Percentiles rank a stretch among this genome's conserved stretches.
These are phyloP conservation scores for Prototheca cutis DNA, from an alignment of 163 green algal genomes.

Conservation along the genomic window DNA sequence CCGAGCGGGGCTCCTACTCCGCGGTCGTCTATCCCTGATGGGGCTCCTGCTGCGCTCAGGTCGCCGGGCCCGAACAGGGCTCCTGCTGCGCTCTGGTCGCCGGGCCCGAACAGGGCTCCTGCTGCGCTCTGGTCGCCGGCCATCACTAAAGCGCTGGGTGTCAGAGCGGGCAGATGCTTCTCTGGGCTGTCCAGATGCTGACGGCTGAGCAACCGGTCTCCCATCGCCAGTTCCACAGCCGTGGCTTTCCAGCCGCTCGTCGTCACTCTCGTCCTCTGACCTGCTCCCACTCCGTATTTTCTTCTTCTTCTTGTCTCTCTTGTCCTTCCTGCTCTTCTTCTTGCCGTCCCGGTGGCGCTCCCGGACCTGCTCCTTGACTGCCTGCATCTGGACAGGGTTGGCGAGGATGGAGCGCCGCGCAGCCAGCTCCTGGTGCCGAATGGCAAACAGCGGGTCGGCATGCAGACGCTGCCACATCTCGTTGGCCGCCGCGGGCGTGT, in stretches of 20 bases:
- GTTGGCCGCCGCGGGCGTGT: conserved; percentile 63
- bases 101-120: conserved; percentile 1
- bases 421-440: conserved; percentile 67
- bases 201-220: background rate
- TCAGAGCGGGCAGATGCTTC: too few relatives aligned
- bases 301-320: conserved; percentile 54
- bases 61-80: background rate
- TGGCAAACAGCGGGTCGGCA: conserved; percentile 78
- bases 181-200: too few relatives aligned
- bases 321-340: conserved; percentile 52
- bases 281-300: conserved; percentile 26
- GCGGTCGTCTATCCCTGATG: background rate
- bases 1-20: background rate
- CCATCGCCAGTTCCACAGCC: background rate
- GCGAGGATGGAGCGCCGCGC: conserved; percentile 50
- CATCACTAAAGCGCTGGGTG: too few relatives aligned
- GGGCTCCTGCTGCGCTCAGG: background rate
- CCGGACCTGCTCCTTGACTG: conserved; percentile 66
- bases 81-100: background rate
- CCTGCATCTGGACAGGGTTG: conserved; percentile 79
- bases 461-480: conserved; percentile 80
- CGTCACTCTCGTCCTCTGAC: background rate
- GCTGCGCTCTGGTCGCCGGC: too few relatives aligned
- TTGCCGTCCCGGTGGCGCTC: conserved; percentile 48
- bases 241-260: background rate